Conservation (phyloP, 352 stramenopile species). For the Phytopythium kandeliae region DNA sequence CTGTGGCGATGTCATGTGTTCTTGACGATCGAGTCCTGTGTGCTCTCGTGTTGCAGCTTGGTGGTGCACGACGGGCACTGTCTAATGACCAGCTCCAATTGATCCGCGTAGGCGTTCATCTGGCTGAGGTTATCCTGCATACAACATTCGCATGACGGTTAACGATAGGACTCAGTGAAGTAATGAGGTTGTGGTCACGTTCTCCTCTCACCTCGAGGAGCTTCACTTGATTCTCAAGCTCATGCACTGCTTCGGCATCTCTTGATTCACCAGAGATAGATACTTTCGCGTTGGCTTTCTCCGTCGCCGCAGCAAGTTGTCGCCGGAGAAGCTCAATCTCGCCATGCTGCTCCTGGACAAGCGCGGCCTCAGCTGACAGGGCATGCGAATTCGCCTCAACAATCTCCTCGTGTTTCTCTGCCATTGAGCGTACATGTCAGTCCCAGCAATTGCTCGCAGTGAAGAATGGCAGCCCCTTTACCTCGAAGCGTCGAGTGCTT, state of each 20-base stretch:
- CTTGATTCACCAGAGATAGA: not conserved
- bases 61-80: constrained; percentile 62
- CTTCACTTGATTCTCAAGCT: constrained; percentile 28
- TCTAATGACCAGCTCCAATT: constrained; percentile 67
- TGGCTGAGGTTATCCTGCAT: constrained; percentile 66
- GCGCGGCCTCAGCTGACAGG: constrained; percentile 7
- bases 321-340: constrained; percentile 34
- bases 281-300: not conserved
- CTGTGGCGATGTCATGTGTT: not conserved
- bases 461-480: not conserved
- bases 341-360: constrained; percentile 20
- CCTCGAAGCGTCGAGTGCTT: constrained; percentile 1
- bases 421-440: not conserved
- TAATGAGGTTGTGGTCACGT: not conserved
- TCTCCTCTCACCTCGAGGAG: constrained; percentile 45
- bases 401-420: constrained; percentile 28
- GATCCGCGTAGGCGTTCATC: constrained; percentile 76
- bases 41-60: constrained; percentile 67
- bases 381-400: constrained; percentile 12
- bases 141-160: not conserved
- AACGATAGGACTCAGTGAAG: not conserved
- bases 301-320: constrained; percentile 17
- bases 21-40: constrained; percentile 33
- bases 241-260: constrained; percentile 1
- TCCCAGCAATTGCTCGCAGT: not conserved